phyloP scores from a whole-genome alignment of 345 rosid genomes.

The Eucalyptus tenuipes region DNA sequence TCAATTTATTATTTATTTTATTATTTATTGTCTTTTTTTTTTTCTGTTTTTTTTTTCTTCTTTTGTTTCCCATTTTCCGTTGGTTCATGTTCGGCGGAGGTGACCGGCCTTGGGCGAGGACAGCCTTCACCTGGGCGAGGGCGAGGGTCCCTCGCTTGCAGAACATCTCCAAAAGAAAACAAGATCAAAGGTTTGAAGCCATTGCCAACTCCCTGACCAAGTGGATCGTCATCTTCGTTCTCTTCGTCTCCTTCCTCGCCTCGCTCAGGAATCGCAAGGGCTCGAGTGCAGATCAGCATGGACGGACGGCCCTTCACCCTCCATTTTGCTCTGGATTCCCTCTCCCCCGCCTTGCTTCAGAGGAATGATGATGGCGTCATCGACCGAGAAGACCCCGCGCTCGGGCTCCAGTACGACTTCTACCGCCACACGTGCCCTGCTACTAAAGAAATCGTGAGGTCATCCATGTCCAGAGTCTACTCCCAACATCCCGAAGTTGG shows the following conservation, averaged over 20 bases:
- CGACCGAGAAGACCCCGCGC: not conserved
- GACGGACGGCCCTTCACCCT: not conserved
- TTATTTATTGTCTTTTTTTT: too few species aligned
- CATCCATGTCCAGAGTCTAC: slow-evolving; percentile 5
- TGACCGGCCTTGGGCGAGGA: too few species aligned
- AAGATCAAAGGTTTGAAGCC: not conserved
- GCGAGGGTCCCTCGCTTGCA: not conserved
- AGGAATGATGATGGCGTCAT: not conserved
- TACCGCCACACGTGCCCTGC: slow-evolving; percentile 19
- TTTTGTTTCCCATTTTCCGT: too few species aligned
- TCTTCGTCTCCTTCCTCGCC: not conserved
- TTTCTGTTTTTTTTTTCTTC: too few species aligned
- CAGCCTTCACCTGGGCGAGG: too few species aligned
- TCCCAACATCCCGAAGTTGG: not conserved
- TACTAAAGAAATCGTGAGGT: slow-evolving; percentile 12
- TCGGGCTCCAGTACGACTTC: slow-evolving; percentile 4
- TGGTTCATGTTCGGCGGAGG: too few species aligned
- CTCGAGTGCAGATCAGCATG: not conserved
- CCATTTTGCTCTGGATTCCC: not conserved
- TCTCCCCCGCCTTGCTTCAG: not conserved
- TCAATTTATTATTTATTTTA: too few species aligned
- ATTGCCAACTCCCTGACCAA: not conserved
- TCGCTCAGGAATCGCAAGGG: not conserved
- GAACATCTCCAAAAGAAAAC: not conserved
- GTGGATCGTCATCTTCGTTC: not conserved